These are phyloP conservation scores for Syncephalastrum contaminatum DNA, from an alignment of 371 early-diverging fungal species.

Conservation along the genomic window DNA sequence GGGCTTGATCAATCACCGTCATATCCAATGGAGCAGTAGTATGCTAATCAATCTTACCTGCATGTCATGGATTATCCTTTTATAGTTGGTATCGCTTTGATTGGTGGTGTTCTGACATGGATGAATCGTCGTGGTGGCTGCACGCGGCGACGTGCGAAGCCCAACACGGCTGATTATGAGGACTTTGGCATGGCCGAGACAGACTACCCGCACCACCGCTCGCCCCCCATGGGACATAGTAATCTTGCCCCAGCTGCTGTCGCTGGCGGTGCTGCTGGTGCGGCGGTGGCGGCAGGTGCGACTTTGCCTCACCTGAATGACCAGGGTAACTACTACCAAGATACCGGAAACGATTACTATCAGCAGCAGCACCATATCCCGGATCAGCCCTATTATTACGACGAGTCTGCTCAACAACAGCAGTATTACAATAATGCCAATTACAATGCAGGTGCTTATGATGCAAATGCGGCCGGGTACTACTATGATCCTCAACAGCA, in stretches of 20 bases:
- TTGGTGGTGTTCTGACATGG: constrained; percentile 34
- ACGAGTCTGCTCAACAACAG: constrained; percentile 1
- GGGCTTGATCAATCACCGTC: not conserved
- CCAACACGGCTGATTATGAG: constrained; percentile 32
- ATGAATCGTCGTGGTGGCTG: constrained; percentile 39
- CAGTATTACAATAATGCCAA: constrained; percentile 16
- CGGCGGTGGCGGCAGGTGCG: constrained; percentile 3
- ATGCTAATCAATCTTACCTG: not conserved
- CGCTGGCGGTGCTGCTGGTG: constrained; percentile 5
- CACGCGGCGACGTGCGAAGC: constrained; percentile 22
- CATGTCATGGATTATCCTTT: not conserved
- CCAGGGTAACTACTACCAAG: constrained; percentile 21
- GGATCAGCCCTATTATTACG: not conserved
- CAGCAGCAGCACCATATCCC: constrained; percentile 7
- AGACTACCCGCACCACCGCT: constrained; percentile 32
- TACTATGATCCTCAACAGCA: constrained; percentile 6
- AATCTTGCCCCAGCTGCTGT: constrained; percentile 7
- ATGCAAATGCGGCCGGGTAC: constrained; percentile 9
- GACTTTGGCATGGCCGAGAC: constrained; percentile 47
- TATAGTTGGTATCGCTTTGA: constrained; percentile 39
- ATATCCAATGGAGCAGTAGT: not conserved
- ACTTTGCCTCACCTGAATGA: constrained; percentile 16
- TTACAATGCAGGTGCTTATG: constrained; percentile 13
- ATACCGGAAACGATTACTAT: constrained; percentile 12
- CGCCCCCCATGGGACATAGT: constrained; percentile 23